These are phyloP conservation scores for Sporothrix globosa DNA, from an alignment of 2,329 filamentous ascomycete genomes.

Conservation along the genomic window DNA sequence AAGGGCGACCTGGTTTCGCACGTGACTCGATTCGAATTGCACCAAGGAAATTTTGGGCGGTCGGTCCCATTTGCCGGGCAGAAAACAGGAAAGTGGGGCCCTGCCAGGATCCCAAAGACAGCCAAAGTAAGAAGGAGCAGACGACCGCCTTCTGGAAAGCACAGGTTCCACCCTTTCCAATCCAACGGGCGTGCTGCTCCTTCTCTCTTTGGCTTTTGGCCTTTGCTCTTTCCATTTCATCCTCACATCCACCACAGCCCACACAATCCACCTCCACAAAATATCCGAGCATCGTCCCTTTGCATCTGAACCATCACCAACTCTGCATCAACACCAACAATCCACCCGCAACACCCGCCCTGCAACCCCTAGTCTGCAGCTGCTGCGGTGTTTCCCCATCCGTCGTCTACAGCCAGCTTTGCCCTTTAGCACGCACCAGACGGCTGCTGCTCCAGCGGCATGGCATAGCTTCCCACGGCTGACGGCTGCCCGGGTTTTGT, in stretches of 20 bases:
- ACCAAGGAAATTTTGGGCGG: conserved; percentile 20
- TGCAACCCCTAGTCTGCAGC: conserved; percentile 1
- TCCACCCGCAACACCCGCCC: not conserved
- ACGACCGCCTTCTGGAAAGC: conserved; percentile 11
- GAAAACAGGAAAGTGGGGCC: conserved; percentile 6
- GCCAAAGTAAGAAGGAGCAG: conserved; percentile 1
- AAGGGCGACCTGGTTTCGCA: not conserved
- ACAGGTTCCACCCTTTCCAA: not conserved
- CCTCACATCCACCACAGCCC: conserved; percentile 2
- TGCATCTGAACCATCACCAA: conserved; percentile 2
- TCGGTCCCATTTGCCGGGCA: conserved; percentile 19
- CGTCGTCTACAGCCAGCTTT: not conserved
- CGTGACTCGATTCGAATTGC: not conserved
- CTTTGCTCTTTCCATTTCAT: conserved; percentile 19
- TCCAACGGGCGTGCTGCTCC: conserved; percentile 8
- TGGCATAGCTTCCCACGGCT: conserved; percentile 13
- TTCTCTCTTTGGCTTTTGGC: conserved; percentile 11
- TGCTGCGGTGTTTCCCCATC: not conserved
- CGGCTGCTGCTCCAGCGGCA: not conserved
- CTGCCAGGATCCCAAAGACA: not conserved
- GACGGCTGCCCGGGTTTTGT: not conserved
- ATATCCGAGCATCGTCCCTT: conserved; percentile 12
- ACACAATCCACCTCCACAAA: conserved; percentile 21
- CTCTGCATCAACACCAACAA: not conserved
- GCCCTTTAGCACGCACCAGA: no score